phyloP scores from a whole-genome alignment of 2,329 filamentous ascomycete genomes.

The Aspergillus brunneoviolaceus region DNA sequence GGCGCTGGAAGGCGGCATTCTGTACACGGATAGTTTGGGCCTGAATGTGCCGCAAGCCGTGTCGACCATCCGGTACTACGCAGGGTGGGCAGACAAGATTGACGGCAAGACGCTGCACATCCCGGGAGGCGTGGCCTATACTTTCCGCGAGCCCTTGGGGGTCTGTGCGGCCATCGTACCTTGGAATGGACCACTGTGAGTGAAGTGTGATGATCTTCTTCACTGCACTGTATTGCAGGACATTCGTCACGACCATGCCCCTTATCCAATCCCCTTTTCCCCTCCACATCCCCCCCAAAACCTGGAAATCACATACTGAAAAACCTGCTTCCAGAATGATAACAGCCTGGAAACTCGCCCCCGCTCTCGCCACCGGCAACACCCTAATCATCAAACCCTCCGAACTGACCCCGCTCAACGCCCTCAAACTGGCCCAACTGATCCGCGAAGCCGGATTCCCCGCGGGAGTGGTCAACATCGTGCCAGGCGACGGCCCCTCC shows the following conservation, averaged over 20 bases:
- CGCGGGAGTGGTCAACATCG: conserved; percentile 56
- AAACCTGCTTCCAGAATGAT: conserved; percentile 23
- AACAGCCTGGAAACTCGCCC: conserved; percentile 55
- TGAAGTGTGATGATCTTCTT: conserved; percentile 4
- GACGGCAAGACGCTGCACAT: conserved; percentile 27
- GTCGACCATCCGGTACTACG: conserved; percentile 28
- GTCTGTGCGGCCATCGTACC: conserved; percentile 32
- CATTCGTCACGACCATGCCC: too few species aligned
- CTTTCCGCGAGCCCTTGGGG: conserved; percentile 28
- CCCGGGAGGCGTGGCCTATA: conserved; percentile 24
- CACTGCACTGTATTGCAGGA: too few species aligned
- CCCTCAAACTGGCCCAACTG: conserved; percentile 48
- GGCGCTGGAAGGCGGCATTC: conserved; percentile 26
- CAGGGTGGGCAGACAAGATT: conserved; percentile 32
- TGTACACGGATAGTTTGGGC: conserved; percentile 24
- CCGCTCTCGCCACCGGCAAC: conserved; percentile 55
- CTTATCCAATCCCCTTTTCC: too few species aligned
- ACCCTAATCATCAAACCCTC: conserved; percentile 69
- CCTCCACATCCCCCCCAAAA: too few species aligned
- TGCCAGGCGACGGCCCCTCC: conserved; percentile 63
- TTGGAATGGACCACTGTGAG: conserved; percentile 33
- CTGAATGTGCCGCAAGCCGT: conserved; percentile 26
- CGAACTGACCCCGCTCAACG: conserved; percentile 57
- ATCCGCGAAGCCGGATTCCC: conserved; percentile 55
- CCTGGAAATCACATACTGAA: too few species aligned